Evolutionary conservation across 768 basidiomycete species (phyloP), one percentile per base, ranked within the genome.

Genomic region (Hemileccinum impolitum): DNA sequence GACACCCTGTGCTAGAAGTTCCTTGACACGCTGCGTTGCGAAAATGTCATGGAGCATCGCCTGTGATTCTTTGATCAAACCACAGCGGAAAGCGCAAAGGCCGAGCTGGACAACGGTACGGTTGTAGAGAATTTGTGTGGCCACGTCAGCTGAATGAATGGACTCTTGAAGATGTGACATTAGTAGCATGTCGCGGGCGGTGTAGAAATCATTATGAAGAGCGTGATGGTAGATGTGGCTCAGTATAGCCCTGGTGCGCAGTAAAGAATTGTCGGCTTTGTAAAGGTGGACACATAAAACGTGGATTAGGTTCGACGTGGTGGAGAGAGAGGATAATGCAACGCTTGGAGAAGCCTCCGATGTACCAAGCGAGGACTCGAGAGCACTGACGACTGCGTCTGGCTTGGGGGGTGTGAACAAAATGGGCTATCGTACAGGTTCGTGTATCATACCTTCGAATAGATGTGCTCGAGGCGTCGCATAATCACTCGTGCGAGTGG

Each of bases 141-240:
- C 86, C 43, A 97, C 94, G 62, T 98, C 96, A 49, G 94, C 93
- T 34, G 93, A 91, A 64, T 93, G 88, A 61, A 98, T 88, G 1
- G 92, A 90, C 67, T 97, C 94, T 69, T 98, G 95, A 43, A 99
- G 79, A 67, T 98, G 96, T 5, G 94, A 97, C 96, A 99, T 98
- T 52, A 99, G 75, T 32, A 99, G 73, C 90, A 98, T 94, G 72
- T 99, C 96, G 25, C 96, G 90, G 10, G 96, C 90, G 23, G 90
- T 92, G 73, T 96, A 82, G 74, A 93, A 99, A 63, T 95, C 88
- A 60, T 98, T 96, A 68, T 94, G 92, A 26, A 96, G 80, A 23
- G 95, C 96, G 63, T 94, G 85, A 69, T 97, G 94, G 69, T 94
- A 99, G 64, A 98, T 93, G 66, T 99, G 96, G 62, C 87, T 87